Conservation (phyloP, 78 protist genomes). For the Pelomyxa schiedti region DNA sequence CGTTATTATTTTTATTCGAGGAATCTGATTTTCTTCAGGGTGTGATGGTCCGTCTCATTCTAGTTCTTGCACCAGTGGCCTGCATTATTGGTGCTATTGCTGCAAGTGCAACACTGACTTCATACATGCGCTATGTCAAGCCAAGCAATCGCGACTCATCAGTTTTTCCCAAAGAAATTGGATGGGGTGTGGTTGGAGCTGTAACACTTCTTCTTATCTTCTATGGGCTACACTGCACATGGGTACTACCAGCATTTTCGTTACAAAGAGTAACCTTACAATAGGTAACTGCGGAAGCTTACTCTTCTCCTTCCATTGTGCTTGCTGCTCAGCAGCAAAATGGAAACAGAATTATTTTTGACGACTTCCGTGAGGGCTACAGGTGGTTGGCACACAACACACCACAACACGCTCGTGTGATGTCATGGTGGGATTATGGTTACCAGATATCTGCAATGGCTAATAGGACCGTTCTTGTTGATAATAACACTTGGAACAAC, state of each 20-base stretch:
- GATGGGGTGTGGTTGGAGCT: conserved; percentile 33
- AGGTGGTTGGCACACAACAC: conserved; percentile 95
- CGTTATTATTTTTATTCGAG: not conserved
- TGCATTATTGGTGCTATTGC: conserved; percentile 84
- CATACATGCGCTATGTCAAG: conserved; percentile 28
- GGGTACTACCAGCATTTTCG: no score
- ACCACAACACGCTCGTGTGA: conserved; percentile 76
- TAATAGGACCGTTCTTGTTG: conserved; percentile 93
- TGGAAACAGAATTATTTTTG: conserved; percentile 76
- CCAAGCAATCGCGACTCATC: not conserved
- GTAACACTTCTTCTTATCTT: conserved; percentile 54
- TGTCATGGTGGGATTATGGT: conserved; percentile 99
- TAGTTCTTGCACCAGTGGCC: conserved; percentile 91
- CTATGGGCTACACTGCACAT: conserved; percentile 85
- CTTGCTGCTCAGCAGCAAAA: conserved; percentile 60
- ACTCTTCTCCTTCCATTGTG: conserved; percentile 96
- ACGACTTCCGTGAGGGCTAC: conserved; percentile 99
- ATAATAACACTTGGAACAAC: conserved; percentile 99
- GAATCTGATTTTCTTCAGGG: conserved; percentile 30
- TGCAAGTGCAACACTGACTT: conserved; percentile 39
- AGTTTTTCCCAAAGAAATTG: conserved; percentile 16
- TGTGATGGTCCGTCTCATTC: conserved; percentile 96
- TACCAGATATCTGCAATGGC: conserved; percentile 97
- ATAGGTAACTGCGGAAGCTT: conserved; percentile 89
- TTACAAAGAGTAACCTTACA: no score